phyloP scores from a whole-genome alignment of 1,139 yeast genomes.

The Candida sp. region DNA sequence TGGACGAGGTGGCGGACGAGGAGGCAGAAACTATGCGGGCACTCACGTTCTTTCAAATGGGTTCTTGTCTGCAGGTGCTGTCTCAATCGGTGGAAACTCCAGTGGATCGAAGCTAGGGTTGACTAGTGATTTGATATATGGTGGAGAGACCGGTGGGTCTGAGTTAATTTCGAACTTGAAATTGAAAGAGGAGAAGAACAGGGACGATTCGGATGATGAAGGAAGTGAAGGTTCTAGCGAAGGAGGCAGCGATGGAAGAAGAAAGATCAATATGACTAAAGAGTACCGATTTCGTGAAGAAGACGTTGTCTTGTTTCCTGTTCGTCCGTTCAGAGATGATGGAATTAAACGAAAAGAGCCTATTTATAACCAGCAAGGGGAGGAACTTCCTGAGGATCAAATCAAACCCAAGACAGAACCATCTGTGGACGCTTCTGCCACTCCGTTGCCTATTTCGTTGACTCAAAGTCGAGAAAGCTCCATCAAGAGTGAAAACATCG shows the following conservation, averaged over 20 bases:
- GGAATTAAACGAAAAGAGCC: conserved; percentile 7
- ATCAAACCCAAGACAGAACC: neutral
- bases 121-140: conserved; percentile 30
- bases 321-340: conserved; percentile 39
- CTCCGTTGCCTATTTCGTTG: conserved; percentile 14
- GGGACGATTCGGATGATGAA: conserved; percentile 32
- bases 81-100: conserved; percentile 45
- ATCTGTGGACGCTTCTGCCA: neutral
- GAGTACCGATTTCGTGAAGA: conserved; percentile 55
- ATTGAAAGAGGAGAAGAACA: conserved; percentile 29
- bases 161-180: conserved; percentile 45
- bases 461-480: conserved; percentile 27
- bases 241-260: conserved; percentile 36
- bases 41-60: conserved; percentile 76
- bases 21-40: conserved; percentile 55
- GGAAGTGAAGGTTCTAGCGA: conserved; percentile 14
- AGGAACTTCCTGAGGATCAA: neutral
- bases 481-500: conserved; percentile 35
- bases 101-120: conserved; percentile 29
- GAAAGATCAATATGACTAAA: conserved; percentile 65
- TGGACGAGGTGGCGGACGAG: conserved; percentile 42
- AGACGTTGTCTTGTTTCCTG: conserved; percentile 49
- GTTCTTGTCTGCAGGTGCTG: conserved; percentile 72
- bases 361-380: neutral
- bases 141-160: conserved; percentile 21